Evolutionary conservation across 2,329 filamentous ascomycete species (phyloP), one percentile per base, ranked within the genome.

Genomic region (Acarospora socialis): DNA sequence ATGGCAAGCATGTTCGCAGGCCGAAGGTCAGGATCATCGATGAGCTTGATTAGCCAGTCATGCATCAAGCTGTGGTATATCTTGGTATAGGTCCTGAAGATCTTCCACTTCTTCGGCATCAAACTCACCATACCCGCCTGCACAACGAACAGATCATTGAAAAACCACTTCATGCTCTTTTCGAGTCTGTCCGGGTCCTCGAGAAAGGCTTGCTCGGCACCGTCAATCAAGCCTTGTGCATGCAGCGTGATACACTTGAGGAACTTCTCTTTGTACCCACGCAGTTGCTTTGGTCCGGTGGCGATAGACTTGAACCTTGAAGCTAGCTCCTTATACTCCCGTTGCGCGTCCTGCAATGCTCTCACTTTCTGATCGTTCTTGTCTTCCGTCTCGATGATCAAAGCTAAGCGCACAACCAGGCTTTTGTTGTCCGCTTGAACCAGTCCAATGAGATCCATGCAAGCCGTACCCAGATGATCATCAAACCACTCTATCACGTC

Each of bases 181-280:
- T 92, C 81, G 28, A 98, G 65, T 46, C 72, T 74, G 30, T 77
- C 70, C 0, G 90, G 81, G 49, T 95, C 83, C 21, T 78, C 79
- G 32, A 87, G 59, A 53, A 98, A 95, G 28, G 75, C 70, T 33
- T 79, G 70, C 36, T 75, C 72, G 23, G 74, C 70, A 37, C 73
- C 65, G 8, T 74, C 72, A 46, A 94, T 83, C 48, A 87, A 79
- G 26, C 68, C 70, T 48, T 80, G 68, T 5, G 77, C 81, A 40
- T 73, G 76, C 36, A 76, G 63, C 46, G 76, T 70, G 49, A 94
- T 83, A 22, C 80, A 77, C 47, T 81, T 68, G 22, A 93, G 56
- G 53, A 95, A 94, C 52, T 93, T 93, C 46, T 92, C 81, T 61
- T 95, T 98, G 63, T 98, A 98, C 3, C 87, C 90, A 42, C 87